Base-by-base conservation (phyloP, 1,139 yeast species). In the Pichia kudriavzevii region DNA sequence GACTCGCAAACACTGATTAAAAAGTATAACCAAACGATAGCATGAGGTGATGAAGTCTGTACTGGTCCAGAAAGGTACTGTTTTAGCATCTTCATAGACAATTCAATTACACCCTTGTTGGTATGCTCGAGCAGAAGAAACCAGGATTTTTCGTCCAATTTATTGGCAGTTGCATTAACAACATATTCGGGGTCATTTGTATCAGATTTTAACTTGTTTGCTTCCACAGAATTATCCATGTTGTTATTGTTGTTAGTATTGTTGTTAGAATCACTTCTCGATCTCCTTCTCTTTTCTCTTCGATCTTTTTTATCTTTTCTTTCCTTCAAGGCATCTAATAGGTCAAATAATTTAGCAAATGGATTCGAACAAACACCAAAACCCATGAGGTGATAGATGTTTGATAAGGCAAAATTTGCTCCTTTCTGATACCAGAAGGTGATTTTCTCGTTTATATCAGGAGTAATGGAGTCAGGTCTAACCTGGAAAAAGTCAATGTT, bases 401-500 rank as follows among this genome's bases (percentile, higher is more conserved):
- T 82, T 19, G 85, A 77, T 38, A 80, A 65, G 2, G 91, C 88
- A 62, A 81, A 80, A 27, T 75, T 66, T 1, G 87, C 73, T 2
- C 84, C 79, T 51, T 80, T 79, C 48, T 79, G 79, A 48, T 76
- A 77, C 81, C 85, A 81, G 49, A 79, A 80, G 41, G 75, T 76
- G 7, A 37, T 31, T 47, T 75, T 75, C 41, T 77, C 83, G 26
- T 67, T 59, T 14, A 54, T 48, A 12, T 49, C 36, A n/a, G n/a
- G n/a, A 16, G 43, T 28, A 5, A 46, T 35, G 64, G 61, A 55
- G 67, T 65, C 55, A 7, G 50, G 75, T 61, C 47, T 59, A 45
- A 45, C 46, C 51, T 55, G 79, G 37, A 55, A 80, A 46, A 78
- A 78, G 49, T 77, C 75, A 41, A 69, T 67, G n/a, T 81, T 79